These are phyloP conservation scores for Phaeosphaeria sp. DNA, from an alignment of 2,329 filamentous ascomycete genomes.

Conservation along the genomic window DNA sequence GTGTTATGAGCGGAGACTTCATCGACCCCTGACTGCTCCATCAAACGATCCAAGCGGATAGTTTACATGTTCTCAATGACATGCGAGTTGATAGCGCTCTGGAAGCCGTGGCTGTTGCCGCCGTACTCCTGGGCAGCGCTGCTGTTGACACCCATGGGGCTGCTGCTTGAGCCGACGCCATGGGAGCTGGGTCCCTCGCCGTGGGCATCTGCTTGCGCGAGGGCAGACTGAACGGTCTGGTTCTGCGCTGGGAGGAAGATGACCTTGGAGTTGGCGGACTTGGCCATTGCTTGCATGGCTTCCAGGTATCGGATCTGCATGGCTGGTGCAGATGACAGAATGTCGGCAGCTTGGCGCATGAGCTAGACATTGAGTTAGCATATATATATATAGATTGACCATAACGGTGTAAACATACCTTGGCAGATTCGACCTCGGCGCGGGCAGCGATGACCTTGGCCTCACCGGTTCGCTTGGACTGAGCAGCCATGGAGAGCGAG, in stretches of 20 bases:
- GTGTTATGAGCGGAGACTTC: not conserved
- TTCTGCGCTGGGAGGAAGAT: conserved; percentile 31
- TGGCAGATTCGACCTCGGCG: conserved; percentile 94
- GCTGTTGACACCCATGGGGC: conserved; percentile 22
- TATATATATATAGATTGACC: not conserved
- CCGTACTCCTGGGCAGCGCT: conserved; percentile 44
- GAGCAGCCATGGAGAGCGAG: conserved; percentile 95
- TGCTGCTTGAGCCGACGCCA: conserved; percentile 15
- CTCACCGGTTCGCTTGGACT: conserved; percentile 98
- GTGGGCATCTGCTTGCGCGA: conserved; percentile 57
- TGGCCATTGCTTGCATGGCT: conserved; percentile 99
- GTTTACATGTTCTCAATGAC: conserved; percentile 83
- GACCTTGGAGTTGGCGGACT: conserved; percentile 80
- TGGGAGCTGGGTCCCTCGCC: conserved; percentile 65
- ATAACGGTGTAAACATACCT: conserved; percentile 53
- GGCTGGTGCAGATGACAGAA: conserved; percentile 86
- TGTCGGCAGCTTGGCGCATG: conserved; percentile 74
- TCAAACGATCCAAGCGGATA: not conserved
- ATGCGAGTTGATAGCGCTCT: conserved; percentile 80
- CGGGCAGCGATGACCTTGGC: conserved; percentile 97
- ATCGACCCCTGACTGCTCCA: no score
- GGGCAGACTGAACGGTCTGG: conserved; percentile 61
- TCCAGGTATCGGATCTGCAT: conserved; percentile 85
- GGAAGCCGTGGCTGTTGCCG: conserved; percentile 64
- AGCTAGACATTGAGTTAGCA: not conserved